Evolutionary conservation across 805 yeast species (phyloP).

Genomic region (Sugiyamaella smithiae): DNA sequence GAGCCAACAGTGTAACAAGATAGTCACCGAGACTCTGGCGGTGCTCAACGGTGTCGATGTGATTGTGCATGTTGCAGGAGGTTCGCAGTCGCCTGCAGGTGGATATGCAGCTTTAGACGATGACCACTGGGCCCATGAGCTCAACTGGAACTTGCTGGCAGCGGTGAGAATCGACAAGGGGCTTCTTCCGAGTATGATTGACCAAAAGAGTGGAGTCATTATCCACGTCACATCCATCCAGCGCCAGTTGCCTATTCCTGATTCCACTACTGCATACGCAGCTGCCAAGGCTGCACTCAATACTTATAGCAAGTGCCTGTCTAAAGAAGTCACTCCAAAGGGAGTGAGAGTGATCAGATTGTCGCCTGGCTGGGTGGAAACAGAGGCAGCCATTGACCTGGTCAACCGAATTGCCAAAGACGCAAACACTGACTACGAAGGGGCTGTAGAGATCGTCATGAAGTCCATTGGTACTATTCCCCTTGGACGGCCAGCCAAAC

Average conservation of each 20-base stretch:
- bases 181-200: not conserved
- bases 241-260: not conserved
- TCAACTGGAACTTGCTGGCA: not conserved
- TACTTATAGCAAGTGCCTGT: not conserved
- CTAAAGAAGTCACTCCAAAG: not conserved
- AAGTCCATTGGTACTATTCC: not conserved
- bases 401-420: not conserved
- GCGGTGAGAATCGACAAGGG: not conserved
- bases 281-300: not conserved
- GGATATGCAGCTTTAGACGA: not conserved
- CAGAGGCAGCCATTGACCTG: not conserved
- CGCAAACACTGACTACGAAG: not conserved
- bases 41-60: not conserved
- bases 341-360: not conserved
- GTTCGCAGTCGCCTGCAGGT: not conserved
- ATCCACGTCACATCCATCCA: not conserved
- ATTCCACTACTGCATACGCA: not conserved
- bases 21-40: not conserved
- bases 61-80: not conserved
- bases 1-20: not conserved
- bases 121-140: not conserved
- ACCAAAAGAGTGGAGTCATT: not conserved
- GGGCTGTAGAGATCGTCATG: not conserved
- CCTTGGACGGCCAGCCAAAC: not conserved
- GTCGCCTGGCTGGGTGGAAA: constrained; percentile 1